Percentiles rank a stretch among this genome's conserved stretches.
Evolutionary conservation across 306 rosid species (phyloP).

Genomic region (Castanea sativa): DNA sequence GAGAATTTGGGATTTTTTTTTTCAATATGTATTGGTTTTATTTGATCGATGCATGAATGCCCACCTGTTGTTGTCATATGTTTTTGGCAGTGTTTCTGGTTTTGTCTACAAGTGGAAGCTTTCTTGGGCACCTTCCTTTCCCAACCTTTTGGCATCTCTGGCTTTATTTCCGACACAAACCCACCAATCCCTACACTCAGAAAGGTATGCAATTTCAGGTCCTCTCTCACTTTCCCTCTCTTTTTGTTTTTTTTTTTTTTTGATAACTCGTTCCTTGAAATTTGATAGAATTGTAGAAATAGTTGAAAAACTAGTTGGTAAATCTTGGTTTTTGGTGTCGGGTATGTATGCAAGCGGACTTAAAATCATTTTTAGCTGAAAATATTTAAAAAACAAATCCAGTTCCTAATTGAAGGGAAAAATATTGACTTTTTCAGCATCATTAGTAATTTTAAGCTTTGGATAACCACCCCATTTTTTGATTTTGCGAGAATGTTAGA

Average conservation of each 20-base stretch:
- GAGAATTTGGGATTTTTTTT: not conserved
- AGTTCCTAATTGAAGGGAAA: no score
- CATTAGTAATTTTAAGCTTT: not conserved
- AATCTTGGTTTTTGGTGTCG: not conserved
- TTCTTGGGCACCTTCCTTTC: constrained; percentile 54
- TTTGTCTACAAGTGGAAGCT: not conserved
- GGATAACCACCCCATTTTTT: not conserved
- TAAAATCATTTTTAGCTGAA: no score
- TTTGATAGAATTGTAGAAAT: not conserved
- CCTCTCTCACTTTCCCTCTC: not conserved
- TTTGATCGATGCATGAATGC: no score
- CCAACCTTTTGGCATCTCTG: constrained; percentile 23
- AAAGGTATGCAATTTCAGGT: constrained; percentile 22
- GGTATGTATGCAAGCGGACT: not conserved
- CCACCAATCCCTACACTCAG: constrained; percentile 18
- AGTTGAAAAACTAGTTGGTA: not conserved
- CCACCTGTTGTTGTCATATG: no score
- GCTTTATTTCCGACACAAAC: constrained; percentile 4
- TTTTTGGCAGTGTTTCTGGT: no score
- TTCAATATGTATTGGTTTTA: no score
- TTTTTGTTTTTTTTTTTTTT: not conserved
- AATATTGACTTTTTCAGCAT: no score
- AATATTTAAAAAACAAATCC: no score
- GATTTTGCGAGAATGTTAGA: not conserved
- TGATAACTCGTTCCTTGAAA: not conserved